Base-by-base conservation (phyloP, 495 filamentous ascomycete species). In the Talaromyces thailandensis region DNA sequence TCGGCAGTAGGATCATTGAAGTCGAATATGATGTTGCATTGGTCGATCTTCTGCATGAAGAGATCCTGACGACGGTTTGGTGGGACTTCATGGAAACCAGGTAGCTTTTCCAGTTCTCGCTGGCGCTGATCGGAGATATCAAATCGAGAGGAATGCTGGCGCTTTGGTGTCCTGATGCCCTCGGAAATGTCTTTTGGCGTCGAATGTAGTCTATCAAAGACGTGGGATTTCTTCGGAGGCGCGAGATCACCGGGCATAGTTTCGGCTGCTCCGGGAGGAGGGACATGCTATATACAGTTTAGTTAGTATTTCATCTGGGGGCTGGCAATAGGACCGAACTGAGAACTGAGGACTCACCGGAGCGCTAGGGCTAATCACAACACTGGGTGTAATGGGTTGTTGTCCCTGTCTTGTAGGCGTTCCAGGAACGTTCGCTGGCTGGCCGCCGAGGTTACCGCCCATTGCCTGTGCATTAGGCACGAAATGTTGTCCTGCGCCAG, bases 21-120 rank as follows among this genome's bases (percentile, higher is more conserved):
- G 74, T 99, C 94, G 69, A 99, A 99, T 67, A 99, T 99, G 75
- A 99, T 95, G 70, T 99, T 99, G 80, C 94, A 99, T 75, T 99
- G 94, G 69, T 98, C 94, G 69, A 99, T 95, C 82, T 99, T 99
- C 73, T 98, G 92, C 93, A 99, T 96, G 78, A 99, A 99, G 18
- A 99, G 83, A 50, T 98, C 94, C 77, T 99, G 93, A 58, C 94
- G 88, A 37, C 92, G 85, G 65, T 96, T 93, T 21, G 94, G 95
- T 9, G 93, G 88, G 56, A 98, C 94, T 75, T 99, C 94, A 71
- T 98, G 94, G 77, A 99, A 99, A n/a, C 94, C 93, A 1, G 93
- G 92, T 12, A 98, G 80, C 76, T 99, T 99, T 70, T 98, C 95
- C 50, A 99, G 79, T 75, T 99, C 94, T 66, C 94, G 83, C 71